phyloP scores from a whole-genome alignment of 2,329 filamentous ascomycete species.

The Zymoseptoria brevis region DNA sequence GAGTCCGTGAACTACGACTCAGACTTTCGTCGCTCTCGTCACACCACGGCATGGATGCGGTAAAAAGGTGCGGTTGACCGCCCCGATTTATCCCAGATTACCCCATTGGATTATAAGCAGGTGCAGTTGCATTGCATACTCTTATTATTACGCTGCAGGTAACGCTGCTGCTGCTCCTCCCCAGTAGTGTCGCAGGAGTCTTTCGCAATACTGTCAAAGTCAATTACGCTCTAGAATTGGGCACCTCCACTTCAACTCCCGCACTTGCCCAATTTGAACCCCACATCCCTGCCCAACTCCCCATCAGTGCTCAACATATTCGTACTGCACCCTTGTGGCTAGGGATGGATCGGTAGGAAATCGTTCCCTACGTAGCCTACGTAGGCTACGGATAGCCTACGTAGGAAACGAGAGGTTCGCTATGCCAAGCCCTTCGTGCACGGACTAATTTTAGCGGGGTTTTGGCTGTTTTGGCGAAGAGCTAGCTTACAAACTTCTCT shows the following conservation, averaged over 20 bases:
- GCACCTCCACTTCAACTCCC: neutral
- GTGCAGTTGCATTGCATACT: neutral
- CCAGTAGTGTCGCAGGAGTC: neutral
- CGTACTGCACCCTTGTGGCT: neutral
- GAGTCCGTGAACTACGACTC: neutral
- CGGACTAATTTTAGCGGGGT: neutral
- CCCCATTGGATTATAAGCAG: neutral
- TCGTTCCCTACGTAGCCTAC: no score
- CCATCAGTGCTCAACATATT: neutral
- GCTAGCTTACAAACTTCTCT: neutral
- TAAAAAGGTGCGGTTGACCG: neutral
- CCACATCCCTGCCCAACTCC: neutral
- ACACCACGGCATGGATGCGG: neutral
- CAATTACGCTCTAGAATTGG: neutral
- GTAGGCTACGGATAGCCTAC: no score
- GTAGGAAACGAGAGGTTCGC: no score
- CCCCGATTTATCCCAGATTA: neutral
- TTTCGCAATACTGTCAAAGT: neutral
- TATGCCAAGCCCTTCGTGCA: neutral
- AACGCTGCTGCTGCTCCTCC: neutral
- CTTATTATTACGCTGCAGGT: neutral
- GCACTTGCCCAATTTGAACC: no score
- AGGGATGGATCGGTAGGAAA: no score
- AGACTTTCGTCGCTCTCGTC: neutral
- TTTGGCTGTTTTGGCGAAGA: neutral